Evolutionary conservation across 106 monocot species (phyloP), one percentile per base, ranked within the genome.

Genomic region (Dioscorea alata): DNA sequence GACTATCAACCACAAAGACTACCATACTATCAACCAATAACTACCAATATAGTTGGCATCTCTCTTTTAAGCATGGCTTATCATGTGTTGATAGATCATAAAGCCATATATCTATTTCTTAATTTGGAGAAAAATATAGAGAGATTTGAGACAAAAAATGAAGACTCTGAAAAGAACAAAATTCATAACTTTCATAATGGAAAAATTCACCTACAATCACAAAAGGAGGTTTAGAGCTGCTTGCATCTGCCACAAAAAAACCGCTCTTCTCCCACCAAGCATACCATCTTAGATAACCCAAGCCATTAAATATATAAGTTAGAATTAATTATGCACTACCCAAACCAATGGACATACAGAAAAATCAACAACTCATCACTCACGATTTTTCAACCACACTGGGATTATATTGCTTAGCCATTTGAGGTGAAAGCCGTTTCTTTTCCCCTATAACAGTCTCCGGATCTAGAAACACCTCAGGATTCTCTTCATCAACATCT

Each of bases 361-460:
- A 59, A 59, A 9, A 59, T 20, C 22, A 59, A 59, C 19, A 56
- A 66, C 31, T 16, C 18, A 59, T 22, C 8, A 70, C 68, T 60
- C 75, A 99, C 99, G 90, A 93, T 76, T 99, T 99, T 69, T 99
- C 99, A 50, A 99, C 99, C 13, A 71, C 81, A 74, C 42, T 82
- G 2, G 99, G 99, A 76, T 63, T 99, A 75, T 99, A 99, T 70
- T 99, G 89, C 70, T 93, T 99, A 2, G 99, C 90, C 90, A 99
- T 85, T 61, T 83, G 79, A 80, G 19, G 69, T 21, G 99, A 90
- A 25, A 93, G 99, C 12, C 51, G 74, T 54, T 99, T 99, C 72
- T 99, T 99, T 66, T 90, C 78, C 61, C 99, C 99, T 68, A 28
- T 2, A 65, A 73, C 73, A 23, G 99, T 99, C 19, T 76, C 72